A percentile compares a stretch with the other conserved stretches of the same genome.
phyloP scores from a whole-genome alignment of 2,329 filamentous ascomycete genomes.

The Macroventuria anomochaeta region DNA sequence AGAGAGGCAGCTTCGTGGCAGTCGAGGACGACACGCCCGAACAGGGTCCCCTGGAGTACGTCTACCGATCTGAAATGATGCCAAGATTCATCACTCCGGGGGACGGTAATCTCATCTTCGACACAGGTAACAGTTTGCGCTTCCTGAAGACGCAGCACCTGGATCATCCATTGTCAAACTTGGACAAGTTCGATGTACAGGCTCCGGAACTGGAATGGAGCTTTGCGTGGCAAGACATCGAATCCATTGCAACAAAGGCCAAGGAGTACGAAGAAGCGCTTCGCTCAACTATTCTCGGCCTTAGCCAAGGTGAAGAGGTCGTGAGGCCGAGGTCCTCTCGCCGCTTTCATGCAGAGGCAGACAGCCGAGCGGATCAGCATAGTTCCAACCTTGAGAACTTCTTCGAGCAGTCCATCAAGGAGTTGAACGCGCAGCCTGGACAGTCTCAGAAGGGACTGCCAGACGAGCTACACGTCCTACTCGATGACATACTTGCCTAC shows the following conservation, averaged over 20 bases:
- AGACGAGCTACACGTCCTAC: slow-evolving; percentile 38
- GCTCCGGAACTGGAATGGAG: slow-evolving; percentile 70
- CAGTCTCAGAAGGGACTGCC: slow-evolving; percentile 20
- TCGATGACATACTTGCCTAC: slow-evolving; percentile 26
- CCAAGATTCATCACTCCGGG: slow-evolving; percentile 75
- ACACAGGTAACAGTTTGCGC: slow-evolving; percentile 77
- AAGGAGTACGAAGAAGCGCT: slow-evolving; percentile 57
- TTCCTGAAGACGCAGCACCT: slow-evolving; percentile 75
- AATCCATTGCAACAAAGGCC: slow-evolving; percentile 67
- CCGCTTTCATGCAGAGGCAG: background rate
- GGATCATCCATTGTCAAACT: slow-evolving; percentile 69
- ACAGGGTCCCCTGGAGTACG: slow-evolving; percentile 58
- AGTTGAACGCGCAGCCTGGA: slow-evolving; percentile 36
- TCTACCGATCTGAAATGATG: slow-evolving; percentile 69
- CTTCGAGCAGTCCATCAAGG: slow-evolving; percentile 35
- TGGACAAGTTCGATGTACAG: slow-evolving; percentile 56
- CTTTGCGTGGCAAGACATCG: slow-evolving; percentile 74
- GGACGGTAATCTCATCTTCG: slow-evolving; percentile 74
- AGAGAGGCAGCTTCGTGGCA: slow-evolving; percentile 40
- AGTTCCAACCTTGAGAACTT: slow-evolving; percentile 25
- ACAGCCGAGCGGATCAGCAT: background rate
- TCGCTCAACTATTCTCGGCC: slow-evolving; percentile 38
- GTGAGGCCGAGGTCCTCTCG: background rate
- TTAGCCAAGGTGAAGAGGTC: slow-evolving; percentile 19
- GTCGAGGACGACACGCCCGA: slow-evolving; percentile 35